A percentile compares a stretch with the other conserved stretches of the same genome.
phyloP scores from a whole-genome alignment of 1,284 basidiomycete genomes.

The Puccinia hordei region DNA sequence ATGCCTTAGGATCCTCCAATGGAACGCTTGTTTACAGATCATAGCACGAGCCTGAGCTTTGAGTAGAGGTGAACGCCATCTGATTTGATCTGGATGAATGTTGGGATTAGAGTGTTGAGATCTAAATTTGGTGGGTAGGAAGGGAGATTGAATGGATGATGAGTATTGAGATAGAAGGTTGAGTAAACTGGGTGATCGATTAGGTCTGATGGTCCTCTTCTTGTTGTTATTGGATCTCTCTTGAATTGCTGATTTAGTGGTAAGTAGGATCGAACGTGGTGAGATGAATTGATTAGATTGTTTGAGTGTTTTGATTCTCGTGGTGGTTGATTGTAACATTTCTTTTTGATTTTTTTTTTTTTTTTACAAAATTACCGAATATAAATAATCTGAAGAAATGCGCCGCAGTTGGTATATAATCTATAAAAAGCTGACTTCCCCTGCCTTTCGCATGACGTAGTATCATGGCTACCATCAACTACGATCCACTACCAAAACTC shows the following conservation, averaged over 20 bases:
- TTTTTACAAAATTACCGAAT: too few relatives aligned
- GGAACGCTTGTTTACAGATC: constrained; percentile 41
- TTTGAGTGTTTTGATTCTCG: background rate
- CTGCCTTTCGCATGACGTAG: too few relatives aligned
- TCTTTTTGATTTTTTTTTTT: too few relatives aligned
- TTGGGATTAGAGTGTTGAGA: constrained; percentile 1
- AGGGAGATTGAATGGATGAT: background rate
- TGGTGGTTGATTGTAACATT: too few relatives aligned
- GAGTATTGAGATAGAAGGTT: background rate
- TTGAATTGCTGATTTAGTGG: background rate
- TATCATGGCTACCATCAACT: background rate
- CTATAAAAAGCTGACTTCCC: too few relatives aligned
- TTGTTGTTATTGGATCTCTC: background rate
- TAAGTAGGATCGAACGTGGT: background rate
- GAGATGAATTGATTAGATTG: constrained; percentile 46
- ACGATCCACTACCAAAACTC: constrained; percentile 18
- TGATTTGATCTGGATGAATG: background rate
- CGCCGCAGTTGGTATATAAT: too few relatives aligned
- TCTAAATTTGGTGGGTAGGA: constrained; percentile 6
- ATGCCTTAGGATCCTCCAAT: constrained; percentile 26
- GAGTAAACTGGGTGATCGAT: background rate
- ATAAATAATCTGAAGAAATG: too few relatives aligned
- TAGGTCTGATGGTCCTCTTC: background rate
- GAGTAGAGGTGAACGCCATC: constrained; percentile 11
- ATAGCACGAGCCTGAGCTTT: constrained; percentile 1